Evolutionary conservation across 352 stramenopile genomes (phyloP).

Genomic region (Phytopythium montanum): DNA sequence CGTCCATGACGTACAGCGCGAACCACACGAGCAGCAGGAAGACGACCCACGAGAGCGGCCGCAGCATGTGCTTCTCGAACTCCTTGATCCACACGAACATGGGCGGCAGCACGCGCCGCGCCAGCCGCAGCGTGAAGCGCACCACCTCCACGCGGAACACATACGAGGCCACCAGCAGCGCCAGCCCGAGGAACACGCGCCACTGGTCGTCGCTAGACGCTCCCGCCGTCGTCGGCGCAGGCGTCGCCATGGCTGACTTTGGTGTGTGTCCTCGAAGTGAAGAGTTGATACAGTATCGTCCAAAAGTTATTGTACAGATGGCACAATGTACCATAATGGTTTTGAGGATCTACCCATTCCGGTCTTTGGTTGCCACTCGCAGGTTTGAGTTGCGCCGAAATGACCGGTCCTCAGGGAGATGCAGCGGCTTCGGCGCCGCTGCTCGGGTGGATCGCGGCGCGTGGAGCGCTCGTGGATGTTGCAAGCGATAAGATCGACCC

Average conservation of each 20-base stretch:
- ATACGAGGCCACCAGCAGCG: slow-evolving; percentile 61
- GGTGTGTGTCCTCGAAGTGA: neutral
- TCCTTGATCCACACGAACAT: slow-evolving; percentile 75
- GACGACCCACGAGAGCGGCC: slow-evolving; percentile 76
- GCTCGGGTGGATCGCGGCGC: slow-evolving; percentile 31
- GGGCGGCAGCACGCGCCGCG: slow-evolving; percentile 50
- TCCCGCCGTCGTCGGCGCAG: neutral
- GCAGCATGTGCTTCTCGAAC: slow-evolving; percentile 80
- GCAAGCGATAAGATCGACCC: slow-evolving; percentile 33
- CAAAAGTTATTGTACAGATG: too few species aligned
- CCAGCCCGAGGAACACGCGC: slow-evolving; percentile 70
- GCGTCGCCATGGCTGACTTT: neutral
- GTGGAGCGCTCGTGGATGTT: slow-evolving; percentile 30
- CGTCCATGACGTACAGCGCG: slow-evolving; percentile 60
- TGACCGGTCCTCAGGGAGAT: slow-evolving; percentile 3
- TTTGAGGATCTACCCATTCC: slow-evolving; percentile 2
- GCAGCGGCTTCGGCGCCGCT: slow-evolving; percentile 16
- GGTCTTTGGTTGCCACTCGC: neutral
- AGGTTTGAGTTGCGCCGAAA: neutral
- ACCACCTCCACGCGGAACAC: slow-evolving; percentile 76
- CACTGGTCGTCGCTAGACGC: slow-evolving; percentile 56
- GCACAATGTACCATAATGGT: neutral
- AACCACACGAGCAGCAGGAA: slow-evolving; percentile 78
- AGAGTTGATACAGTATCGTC: too few species aligned
- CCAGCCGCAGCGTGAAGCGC: slow-evolving; percentile 65